Percentiles rank a stretch among this genome's conserved stretches.
These are phyloP conservation scores for Avena sativa DNA, from an alignment of 176 grass and related monocot genomes.

Conservation along the genomic window DNA sequence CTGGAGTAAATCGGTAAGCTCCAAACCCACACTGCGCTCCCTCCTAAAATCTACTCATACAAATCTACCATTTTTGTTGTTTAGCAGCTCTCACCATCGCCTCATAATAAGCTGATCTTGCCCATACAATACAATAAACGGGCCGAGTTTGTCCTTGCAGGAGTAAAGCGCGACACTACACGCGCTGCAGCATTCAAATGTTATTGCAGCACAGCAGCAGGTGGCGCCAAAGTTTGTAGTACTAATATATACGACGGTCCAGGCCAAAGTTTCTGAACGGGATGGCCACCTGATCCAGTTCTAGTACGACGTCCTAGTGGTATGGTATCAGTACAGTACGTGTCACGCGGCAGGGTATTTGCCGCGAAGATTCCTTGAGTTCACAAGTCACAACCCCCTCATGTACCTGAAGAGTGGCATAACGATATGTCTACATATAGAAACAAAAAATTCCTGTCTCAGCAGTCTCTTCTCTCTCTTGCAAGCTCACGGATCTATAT, in stretches of 20 bases:
- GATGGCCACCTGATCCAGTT: constrained; percentile 33
- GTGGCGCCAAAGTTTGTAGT: not conserved
- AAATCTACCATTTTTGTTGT: not conserved
- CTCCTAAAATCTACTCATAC: not conserved
- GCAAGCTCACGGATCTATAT: not conserved
- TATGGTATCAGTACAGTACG: not conserved
- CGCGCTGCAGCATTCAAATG: constrained; percentile 38
- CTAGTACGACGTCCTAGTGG: not conserved
- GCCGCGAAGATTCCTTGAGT: constrained; percentile 43
- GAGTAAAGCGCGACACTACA: constrained; percentile 37
- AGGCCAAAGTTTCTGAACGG: constrained; percentile 3
- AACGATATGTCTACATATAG: constrained; percentile 17
- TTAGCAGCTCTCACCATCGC: constrained; percentile 35
- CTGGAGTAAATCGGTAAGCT: not conserved
- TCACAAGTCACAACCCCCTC: constrained; percentile 26
- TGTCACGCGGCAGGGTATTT: constrained; percentile 19
- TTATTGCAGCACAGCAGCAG: not conserved
- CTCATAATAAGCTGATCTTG: not conserved
- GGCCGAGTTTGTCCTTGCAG: constrained; percentile 26
- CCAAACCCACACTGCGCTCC: not conserved
- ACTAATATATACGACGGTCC: not conserved
- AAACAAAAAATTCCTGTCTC: constrained; percentile 31
- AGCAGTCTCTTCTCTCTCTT: not conserved
- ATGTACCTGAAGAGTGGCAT: constrained; percentile 39
- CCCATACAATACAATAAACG: constrained; percentile 12